A percentile compares a stretch with the other conserved stretches of the same genome.
Evolutionary conservation across 768 basidiomycete genomes (phyloP).

Genomic region (Phaeolepiota aurea): DNA sequence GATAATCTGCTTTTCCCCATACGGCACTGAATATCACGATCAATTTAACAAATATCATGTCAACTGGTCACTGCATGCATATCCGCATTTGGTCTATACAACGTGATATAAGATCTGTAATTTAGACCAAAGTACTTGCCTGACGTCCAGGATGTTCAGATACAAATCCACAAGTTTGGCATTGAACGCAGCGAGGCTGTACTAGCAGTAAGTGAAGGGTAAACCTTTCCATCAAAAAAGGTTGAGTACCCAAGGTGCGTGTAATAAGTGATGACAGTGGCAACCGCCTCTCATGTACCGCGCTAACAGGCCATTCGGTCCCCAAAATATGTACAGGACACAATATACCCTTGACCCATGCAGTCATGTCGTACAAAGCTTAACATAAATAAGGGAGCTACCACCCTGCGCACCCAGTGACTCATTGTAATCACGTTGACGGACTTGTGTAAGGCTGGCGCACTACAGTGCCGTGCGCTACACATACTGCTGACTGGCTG

Average conservation of each 20-base stretch:
- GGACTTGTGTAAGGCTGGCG: background rate
- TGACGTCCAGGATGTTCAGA: background rate
- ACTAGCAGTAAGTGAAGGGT: background rate
- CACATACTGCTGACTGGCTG: no score
- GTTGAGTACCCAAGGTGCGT: slow-evolving; percentile 65
- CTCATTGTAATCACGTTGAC: background rate
- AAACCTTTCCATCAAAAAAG: no score
- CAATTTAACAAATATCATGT: slow-evolving; percentile 17
- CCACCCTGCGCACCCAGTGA: slow-evolving; percentile 25
- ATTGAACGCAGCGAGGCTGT: background rate
- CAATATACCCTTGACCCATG: slow-evolving; percentile 4
- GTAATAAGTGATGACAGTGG: slow-evolving; percentile 71
- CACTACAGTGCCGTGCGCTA: no score
- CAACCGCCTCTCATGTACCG: slow-evolving; percentile 38
- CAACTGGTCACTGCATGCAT: slow-evolving; percentile 91
- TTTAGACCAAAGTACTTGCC: background rate
- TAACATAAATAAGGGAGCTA: background rate
- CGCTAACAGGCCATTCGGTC: background rate
- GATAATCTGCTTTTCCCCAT: slow-evolving; percentile 1
- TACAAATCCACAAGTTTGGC: background rate
- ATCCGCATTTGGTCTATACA: slow-evolving; percentile 75
- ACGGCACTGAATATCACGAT: slow-evolving; percentile 9
- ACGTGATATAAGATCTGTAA: background rate
- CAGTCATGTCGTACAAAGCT: background rate
- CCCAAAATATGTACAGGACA: slow-evolving; percentile 16